Evolutionary conservation across 768 basidiomycete species (phyloP), one percentile per base, ranked within the genome.

Genomic region (Russula sp.): DNA sequence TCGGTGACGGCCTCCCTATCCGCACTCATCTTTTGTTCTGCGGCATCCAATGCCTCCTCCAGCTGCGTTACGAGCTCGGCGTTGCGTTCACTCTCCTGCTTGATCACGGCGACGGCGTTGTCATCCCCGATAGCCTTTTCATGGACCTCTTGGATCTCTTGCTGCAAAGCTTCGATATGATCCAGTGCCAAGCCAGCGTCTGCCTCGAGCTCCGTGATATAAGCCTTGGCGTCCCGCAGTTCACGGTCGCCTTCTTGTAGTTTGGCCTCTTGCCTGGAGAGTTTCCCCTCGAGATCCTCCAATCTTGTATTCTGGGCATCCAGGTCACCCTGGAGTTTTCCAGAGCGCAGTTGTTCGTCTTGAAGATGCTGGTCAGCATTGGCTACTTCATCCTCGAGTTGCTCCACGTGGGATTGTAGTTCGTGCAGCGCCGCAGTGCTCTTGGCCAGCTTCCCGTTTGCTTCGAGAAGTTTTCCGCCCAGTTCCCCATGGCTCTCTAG

Each of bases 11-110:
- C 77, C 18, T 81, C 80, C 55, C 82, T 83, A 65, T 89, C 88
- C 0, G 78, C 75, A 34, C 74, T 70, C 80, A 88, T 88, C 73
- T 85, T 86, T 69, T 78, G 77, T 71, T 92, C 88, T 0, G 85
- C 83, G 7, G 83, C 88, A 54, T 87, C 83, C 56, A 93, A 73
- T 0, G 89, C 91, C 2, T 86, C 82, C 65, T 92, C 86, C 79
- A 90, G 77, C 70, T 91, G 87, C 47, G 77, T 73, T 20, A 77
- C 82, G 2, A 86, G 76, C 66, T 86, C 81, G 16, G 77, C 73
- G 10, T 83, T 75, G 54, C 76, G 74, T 54, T 82, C 78, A 50
- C 79, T 69, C 56, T 79, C 79, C 51, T 82, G 77, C 16, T 75
- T 73, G 47, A 67, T 58, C 4, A 18, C 34, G 2, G 57, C 58